Evolutionary conservation across 2,329 filamentous ascomycete genomes (phyloP).

Genomic region (Colletotrichum cereale): DNA sequence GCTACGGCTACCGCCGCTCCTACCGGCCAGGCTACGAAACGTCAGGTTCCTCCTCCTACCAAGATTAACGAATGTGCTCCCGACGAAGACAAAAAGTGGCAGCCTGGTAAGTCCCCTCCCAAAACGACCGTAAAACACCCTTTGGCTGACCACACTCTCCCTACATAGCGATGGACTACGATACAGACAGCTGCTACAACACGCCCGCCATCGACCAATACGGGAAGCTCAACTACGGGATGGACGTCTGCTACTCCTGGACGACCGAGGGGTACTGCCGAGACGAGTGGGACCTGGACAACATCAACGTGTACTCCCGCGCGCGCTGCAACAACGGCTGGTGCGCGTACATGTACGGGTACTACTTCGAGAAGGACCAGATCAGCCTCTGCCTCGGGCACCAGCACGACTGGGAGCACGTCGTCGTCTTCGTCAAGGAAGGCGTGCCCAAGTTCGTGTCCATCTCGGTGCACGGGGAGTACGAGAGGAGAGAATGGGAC

Average conservation of each 20-base stretch:
- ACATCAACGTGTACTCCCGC: conserved; percentile 58
- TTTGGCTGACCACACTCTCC: neutral
- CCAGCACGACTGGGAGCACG: neutral
- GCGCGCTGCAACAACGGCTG: conserved; percentile 58
- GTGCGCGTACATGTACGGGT: conserved; percentile 59
- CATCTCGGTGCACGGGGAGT: neutral
- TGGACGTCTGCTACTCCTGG: neutral
- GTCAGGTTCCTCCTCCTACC: neutral
- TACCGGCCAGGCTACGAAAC: neutral
- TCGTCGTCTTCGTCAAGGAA: neutral
- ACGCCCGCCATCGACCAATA: neutral
- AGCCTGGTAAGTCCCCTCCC: neutral
- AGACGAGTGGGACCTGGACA: conserved; percentile 50
- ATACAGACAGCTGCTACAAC: neutral
- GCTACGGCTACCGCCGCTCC: neutral
- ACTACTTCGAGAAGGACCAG: conserved; percentile 62
- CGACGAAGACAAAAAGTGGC: neutral
- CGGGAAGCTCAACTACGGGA: neutral
- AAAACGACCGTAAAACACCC: neutral
- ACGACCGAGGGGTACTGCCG: conserved; percentile 44
- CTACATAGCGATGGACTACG: neutral
- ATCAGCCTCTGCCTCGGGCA: conserved; percentile 28
- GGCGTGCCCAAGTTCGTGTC: neutral
- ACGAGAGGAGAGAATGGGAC: neutral
- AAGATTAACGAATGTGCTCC: neutral